Conservation (phyloP, 345 rosid species). For the Turnera subulata region DNA sequence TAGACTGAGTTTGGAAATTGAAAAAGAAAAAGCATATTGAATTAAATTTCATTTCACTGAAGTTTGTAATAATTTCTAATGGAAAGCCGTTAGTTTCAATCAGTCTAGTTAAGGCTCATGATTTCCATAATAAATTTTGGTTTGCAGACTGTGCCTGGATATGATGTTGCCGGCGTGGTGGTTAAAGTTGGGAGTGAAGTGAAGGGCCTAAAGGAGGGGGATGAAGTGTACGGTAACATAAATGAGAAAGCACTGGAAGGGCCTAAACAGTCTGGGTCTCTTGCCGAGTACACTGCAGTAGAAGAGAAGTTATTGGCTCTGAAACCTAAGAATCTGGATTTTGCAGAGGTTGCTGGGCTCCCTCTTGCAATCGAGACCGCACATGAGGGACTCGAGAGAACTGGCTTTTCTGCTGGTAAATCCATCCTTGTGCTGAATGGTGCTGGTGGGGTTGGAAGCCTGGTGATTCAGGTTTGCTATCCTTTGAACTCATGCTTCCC, state of each 20-base stretch:
- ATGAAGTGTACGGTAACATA: constrained; percentile 86
- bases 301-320: constrained; percentile 84
- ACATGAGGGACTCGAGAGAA: constrained; percentile 73
- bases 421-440: constrained; percentile 85
- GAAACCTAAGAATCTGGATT: constrained; percentile 77
- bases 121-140: no score
- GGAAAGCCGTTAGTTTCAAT: no score
- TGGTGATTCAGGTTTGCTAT: constrained; percentile 73
- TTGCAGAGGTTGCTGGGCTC: constrained; percentile 80
- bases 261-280: constrained; percentile 82
- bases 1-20: no score
- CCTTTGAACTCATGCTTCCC: neutral
- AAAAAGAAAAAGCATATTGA: no score
- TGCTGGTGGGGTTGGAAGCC: constrained; percentile 96
- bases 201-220: constrained; percentile 70
- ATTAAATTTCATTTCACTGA: no score
- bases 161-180: constrained; percentile 89
- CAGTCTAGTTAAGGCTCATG: no score
- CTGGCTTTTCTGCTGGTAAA: constrained; percentile 75
- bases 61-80: no score
- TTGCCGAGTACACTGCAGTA: constrained; percentile 79
- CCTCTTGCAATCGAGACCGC: constrained; percentile 89
- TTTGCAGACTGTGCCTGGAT: constrained; percentile 85
- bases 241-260: constrained; percentile 92
- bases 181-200: constrained; percentile 73